Evolutionary conservation across 2,329 filamentous ascomycete genomes (phyloP), one percentile per base, ranked within the genome.

Genomic region (Trichophaea hybrida): DNA sequence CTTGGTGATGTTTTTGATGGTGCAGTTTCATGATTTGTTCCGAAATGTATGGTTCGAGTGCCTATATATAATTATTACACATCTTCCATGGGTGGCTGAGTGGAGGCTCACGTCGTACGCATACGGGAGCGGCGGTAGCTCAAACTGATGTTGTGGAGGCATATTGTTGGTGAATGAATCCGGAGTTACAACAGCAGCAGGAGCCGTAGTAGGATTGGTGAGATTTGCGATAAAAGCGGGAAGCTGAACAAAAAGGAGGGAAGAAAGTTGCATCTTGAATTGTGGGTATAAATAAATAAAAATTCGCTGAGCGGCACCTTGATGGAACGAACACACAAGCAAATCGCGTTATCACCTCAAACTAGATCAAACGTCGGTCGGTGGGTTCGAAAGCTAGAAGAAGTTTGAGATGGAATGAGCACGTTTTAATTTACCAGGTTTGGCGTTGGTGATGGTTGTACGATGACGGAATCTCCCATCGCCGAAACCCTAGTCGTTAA

Each of bases 11-110:
- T 75, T 89, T 91, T 76, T 81, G 84, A 80, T 95, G 86, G 79
- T 95, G 90, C 35, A 68, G 64, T 77, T 94, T 87, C 90, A 95
- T 95, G 77, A 95, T 95, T 75, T 93, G 82, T 73, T 85, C 85
- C 53, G 85, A 90, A 76, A 95, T 82, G 54, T 63, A 51, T 6
- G 67, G 66, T 77, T 98, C 93, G 69, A 98, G 88, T 56, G 90
- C 93, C 50, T 53, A 37, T 13, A 51, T 6, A 32, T 51, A 15
- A 10, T 12, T 43, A 43, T 12, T 15, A 12, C 37, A n/a, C 15
- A 17, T 8, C 44, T 13, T 8, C 44, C 6, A 17, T 13, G 44
- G 24, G 7, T 40, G 7, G 7, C 37, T n/a, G 44, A 8, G 44
- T 8, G 44, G 15, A 24, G n/a, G 12, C 50, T 37, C 37, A 35